Evolutionary conservation across 2,329 filamentous ascomycete genomes (phyloP), one percentile per base, ranked within the genome.

Genomic region (Talaromyces funiculosus): DNA sequence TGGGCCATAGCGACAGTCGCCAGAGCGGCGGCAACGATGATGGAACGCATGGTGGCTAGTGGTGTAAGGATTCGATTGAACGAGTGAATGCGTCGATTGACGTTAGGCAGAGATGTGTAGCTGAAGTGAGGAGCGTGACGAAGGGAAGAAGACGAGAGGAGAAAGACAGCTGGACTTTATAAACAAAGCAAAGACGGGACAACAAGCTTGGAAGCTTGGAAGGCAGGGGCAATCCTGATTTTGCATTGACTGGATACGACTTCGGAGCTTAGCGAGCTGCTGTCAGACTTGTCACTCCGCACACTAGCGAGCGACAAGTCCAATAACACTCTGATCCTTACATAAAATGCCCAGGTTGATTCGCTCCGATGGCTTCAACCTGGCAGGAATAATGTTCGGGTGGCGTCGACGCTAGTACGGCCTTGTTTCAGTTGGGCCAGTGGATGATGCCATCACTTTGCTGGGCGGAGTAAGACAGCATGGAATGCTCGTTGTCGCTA

Each of bases 11-110:
- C 78, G 55, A 77, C 68, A 60, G 74, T 78, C 64, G 74, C 72
- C 74, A 78, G 67, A 70, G 77, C 72, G 67, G 74, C 64, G 67
- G 79, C 43, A 58, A 81, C 62, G 66, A 77, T 64, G 33, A 77
- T 76, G 70, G 72, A 69, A 72, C 76, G 80, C 79, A 82, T 82
- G 42, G 40, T 62, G 47, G 80, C 79, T 81, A 81, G n/a, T 29
- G 38, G 20, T 33, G 37, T 16, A 26, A 49, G 38, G n/a, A 31
- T 18, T 20, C 8, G 31, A 22, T 38, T 26, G 42, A 57, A 58
- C 22, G 35, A 40, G 45, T 22, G 45, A 22, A 53, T 37, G 31
- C n/a, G 53, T n/a, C 53, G 33, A 49, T 29, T 51, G 31, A 54
- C 22, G 31, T 37, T 9, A n/a, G 22, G 33, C 14, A 9, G 16